Evolutionary conservation across 2,329 filamentous ascomycete species (phyloP), one percentile per base, ranked within the genome.

Genomic region (Waltergamsia citrina): DNA sequence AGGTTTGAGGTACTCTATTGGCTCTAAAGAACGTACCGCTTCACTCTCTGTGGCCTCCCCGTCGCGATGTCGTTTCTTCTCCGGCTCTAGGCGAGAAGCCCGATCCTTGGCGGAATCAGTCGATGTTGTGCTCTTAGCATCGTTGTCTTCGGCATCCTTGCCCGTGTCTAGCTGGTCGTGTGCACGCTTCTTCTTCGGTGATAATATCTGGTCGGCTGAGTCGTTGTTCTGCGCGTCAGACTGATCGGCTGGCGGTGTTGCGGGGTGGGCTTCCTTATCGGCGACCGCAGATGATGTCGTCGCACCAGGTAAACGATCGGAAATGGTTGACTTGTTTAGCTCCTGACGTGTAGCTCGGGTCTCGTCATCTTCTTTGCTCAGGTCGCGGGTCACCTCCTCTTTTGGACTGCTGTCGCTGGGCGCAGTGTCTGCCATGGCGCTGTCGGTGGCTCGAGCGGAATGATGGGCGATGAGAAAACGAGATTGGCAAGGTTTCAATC

Each of bases 51-150:
- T 44, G 20, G 48, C 41, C 34, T 69, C 62, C 33, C 65, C 58
- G 39, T 81, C 76, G 34, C 76, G 66, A 38, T 68, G 63, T 32
- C 76, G 67, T 56, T 81, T 81, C 61, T 80, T 80, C 54, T 80
- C 74, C 14, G 76, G 76, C 47, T 77, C 75, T 29, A 52, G 44
- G 34, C 59, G 47, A 35, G 45, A 49, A 29, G 65, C 64, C 43
- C 71, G 62, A 48, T 65, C 57, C 50, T 63, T 67, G 42, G 67
- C 60, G 36, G 63, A 63, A 43, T 63, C 59, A 34, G 56, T 60
- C 15, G 60, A 62, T 26, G 53, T 48, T 23, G 55, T 44, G 43
- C 64, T 60, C 39, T 58, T 63, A 39, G 49, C 52, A 42, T 65
- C 66, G 41, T 62, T 65, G 23, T 57, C 54, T 24, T 59, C 52